Evolutionary conservation across 2,329 filamentous ascomycete genomes (phyloP).

Genomic region (Arthrinium phaeospermum): DNA sequence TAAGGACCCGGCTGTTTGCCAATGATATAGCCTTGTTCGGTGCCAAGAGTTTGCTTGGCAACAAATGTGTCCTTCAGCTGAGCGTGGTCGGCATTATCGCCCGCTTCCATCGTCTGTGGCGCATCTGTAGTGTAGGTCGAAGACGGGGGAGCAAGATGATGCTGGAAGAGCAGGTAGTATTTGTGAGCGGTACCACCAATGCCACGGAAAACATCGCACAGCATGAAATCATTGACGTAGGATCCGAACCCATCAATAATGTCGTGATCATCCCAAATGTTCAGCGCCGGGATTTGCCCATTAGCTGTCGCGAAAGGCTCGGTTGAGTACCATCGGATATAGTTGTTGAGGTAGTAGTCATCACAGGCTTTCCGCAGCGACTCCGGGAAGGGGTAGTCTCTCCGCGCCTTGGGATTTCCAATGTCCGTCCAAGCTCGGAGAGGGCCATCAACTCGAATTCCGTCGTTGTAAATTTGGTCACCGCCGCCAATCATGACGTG

Average conservation of each 20-base stretch:
- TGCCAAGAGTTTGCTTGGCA: slow-evolving; percentile 45
- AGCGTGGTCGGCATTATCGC: slow-evolving; percentile 66
- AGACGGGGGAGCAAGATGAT: slow-evolving; percentile 83
- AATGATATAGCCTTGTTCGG: slow-evolving; percentile 77
- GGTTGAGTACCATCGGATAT: slow-evolving; percentile 81
- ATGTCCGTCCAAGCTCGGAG: slow-evolving; percentile 83
- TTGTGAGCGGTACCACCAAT: slow-evolving; percentile 94
- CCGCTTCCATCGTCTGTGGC: slow-evolving; percentile 66
- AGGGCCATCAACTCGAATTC: slow-evolving; percentile 84
- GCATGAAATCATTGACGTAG: slow-evolving; percentile 94
- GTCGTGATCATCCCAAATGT: slow-evolving; percentile 98
- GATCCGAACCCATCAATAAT: slow-evolving; percentile 94
- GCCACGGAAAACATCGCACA: slow-evolving; percentile 87
- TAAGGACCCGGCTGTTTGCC: slow-evolving; percentile 84
- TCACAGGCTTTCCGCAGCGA: slow-evolving; percentile 84
- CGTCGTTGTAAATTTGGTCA: slow-evolving; percentile 97
- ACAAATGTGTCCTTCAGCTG: slow-evolving; percentile 81
- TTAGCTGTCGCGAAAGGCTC: slow-evolving; percentile 87
- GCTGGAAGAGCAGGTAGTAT: slow-evolving; percentile 98
- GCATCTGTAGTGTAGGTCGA: slow-evolving; percentile 80
- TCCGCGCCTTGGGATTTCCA: slow-evolving; percentile 81
- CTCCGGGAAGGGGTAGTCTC: slow-evolving; percentile 77
- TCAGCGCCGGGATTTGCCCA: slow-evolving; percentile 92
- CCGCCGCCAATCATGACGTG: slow-evolving; percentile 96
- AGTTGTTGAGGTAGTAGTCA: slow-evolving; percentile 89